Conservation (phyloP, 176 grass and related monocot genomes). For the Typha latifolia region DNA sequence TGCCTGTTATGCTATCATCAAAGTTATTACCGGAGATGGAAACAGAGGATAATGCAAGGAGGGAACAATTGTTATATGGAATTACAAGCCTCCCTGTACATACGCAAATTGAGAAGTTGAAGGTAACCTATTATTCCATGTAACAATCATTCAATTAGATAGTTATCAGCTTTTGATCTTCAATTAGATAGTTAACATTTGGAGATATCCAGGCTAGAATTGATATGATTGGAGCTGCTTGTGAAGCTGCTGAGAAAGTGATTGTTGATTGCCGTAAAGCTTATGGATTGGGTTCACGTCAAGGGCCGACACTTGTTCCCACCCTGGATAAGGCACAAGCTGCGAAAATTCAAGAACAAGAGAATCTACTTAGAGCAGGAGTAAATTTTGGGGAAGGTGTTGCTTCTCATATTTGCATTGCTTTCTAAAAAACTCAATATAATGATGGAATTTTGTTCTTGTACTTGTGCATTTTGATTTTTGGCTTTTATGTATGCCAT, state of each 20-base stretch:
- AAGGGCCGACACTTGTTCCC: slow-evolving; percentile 66
- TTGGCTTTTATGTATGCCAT: too few species aligned
- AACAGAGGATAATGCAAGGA: slow-evolving; percentile 74
- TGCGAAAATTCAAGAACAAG: slow-evolving; percentile 99
- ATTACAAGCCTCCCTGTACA: slow-evolving; percentile 61
- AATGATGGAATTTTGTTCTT: too few species aligned
- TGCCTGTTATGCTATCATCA: slow-evolving; percentile 89
- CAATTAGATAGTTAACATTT: not conserved
- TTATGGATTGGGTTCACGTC: slow-evolving; percentile 65
- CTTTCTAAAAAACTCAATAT: not conserved
- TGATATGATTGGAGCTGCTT: slow-evolving; percentile 89
- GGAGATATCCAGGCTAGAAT: slow-evolving; percentile 60
- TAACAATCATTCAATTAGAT: too few species aligned
- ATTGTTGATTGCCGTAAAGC: slow-evolving; percentile 68
- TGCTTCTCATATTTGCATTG: not conserved
- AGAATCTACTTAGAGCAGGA: slow-evolving; percentile 60
- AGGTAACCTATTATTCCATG: slow-evolving; percentile 36
- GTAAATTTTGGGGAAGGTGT: slow-evolving; percentile 88
- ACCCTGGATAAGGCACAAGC: slow-evolving; percentile 82
- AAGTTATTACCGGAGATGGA: slow-evolving; percentile 87
- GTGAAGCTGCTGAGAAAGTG: slow-evolving; percentile 89
- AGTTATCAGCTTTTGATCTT: not conserved
- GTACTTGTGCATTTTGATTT: too few species aligned
- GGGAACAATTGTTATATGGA: slow-evolving; percentile 61
- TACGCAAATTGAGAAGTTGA: slow-evolving; percentile 78